Evolutionary conservation across 225 moss, liverwort and hornwort genomes (phyloP).

Genomic region (Lunularia cruciata): DNA sequence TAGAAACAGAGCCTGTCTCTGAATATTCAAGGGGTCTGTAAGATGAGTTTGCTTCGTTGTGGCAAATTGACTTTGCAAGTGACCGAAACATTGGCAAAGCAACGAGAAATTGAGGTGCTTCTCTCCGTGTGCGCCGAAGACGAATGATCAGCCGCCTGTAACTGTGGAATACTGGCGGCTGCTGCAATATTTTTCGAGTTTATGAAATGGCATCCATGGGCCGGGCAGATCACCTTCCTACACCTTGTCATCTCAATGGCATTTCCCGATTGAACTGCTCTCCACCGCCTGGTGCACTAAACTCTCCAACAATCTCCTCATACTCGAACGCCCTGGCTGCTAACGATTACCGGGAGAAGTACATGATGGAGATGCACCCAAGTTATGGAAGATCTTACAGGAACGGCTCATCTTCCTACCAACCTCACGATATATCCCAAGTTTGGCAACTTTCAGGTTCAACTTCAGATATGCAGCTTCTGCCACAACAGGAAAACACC

Average conservation of each 20-base stretch:
- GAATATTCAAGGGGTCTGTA: background rate
- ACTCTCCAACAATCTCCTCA: constrained; percentile 4
- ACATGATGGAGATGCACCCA: constrained; percentile 31
- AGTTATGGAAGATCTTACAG: constrained; percentile 14
- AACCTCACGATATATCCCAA: background rate
- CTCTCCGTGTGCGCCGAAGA: constrained; percentile 1
- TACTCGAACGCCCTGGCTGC: constrained; percentile 19
- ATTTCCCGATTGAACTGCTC: constrained; percentile 19
- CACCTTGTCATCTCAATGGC: constrained; percentile 21
- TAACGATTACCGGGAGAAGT: constrained; percentile 26
- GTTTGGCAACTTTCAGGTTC: constrained; percentile 19
- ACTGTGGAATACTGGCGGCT: background rate
- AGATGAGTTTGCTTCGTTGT: constrained; percentile 2
- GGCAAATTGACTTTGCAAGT: background rate
- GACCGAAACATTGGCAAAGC: background rate
- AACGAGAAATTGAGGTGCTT: background rate
- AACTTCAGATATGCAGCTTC: background rate
- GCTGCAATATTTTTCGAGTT: background rate
- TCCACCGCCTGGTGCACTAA: constrained; percentile 24
- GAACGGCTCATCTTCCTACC: constrained; percentile 12
- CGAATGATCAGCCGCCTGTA: constrained; percentile 5
- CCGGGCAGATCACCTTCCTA: constrained; percentile 18
- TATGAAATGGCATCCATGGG: constrained; percentile 19
- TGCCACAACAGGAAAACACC: constrained; percentile 4
- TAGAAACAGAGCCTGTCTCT: background rate